Conservation (phyloP, 305 asterid species). For the Ilex paraguariensis region DNA sequence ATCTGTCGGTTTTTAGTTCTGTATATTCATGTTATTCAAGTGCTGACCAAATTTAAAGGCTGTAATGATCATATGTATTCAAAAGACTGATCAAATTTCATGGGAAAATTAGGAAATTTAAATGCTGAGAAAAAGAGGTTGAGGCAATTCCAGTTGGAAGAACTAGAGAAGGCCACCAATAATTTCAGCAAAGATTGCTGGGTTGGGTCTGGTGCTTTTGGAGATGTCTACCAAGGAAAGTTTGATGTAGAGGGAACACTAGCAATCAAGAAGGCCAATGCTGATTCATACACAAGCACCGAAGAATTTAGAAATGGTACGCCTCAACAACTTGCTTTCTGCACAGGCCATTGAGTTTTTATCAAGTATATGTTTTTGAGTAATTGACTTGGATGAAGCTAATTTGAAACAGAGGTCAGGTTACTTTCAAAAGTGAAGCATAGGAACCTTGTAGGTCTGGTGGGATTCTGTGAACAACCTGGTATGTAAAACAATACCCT, state of each 20-base stretch:
- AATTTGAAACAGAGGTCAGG: slow-evolving; percentile 42
- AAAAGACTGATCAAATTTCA: too few relatives aligned
- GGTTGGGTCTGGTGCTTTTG: slow-evolving; percentile 71
- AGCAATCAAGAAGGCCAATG: slow-evolving; percentile 63
- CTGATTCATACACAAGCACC: slow-evolving; percentile 42
- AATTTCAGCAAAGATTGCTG: slow-evolving; percentile 54
- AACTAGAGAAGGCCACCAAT: slow-evolving; percentile 56
- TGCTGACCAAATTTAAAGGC: too few relatives aligned
- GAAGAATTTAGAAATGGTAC: slow-evolving; percentile 74
- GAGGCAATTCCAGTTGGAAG: slow-evolving; percentile 42
- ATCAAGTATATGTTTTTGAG: background rate
- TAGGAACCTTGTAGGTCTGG: slow-evolving; percentile 54
- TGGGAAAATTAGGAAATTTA: slow-evolving; percentile 22
- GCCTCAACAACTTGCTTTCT: background rate
- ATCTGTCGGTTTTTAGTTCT: too few relatives aligned
- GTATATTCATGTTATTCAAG: too few relatives aligned
- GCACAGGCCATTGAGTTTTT: background rate
- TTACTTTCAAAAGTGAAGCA: slow-evolving; percentile 72
- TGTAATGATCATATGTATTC: too few relatives aligned
- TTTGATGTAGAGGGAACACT: slow-evolving; percentile 39
- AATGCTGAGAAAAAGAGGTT: slow-evolving; percentile 39
- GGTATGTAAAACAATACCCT: slow-evolving; percentile 20
- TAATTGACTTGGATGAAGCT: slow-evolving; percentile 1
- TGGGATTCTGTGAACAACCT: slow-evolving; percentile 63
- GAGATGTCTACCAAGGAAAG: slow-evolving; percentile 54